A percentile compares a stretch with the other conserved stretches of the same genome.
Conservation (phyloP, 768 basidiomycete species). For the Tubosaeta brunneosetosa region DNA sequence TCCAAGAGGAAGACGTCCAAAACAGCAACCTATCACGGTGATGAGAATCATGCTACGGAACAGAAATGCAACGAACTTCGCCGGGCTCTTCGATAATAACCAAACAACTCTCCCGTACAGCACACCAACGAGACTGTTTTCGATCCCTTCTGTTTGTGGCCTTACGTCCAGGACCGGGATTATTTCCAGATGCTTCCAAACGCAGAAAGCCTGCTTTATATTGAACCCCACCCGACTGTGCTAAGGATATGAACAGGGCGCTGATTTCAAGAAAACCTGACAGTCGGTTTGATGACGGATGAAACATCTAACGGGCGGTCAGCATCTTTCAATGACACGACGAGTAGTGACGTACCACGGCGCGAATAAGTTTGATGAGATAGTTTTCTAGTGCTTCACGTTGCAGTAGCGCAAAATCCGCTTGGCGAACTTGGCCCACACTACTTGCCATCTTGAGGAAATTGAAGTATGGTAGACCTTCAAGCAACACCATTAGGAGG, state of each 20-base stretch:
- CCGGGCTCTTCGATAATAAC: constrained; percentile 84
- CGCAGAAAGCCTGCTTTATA: constrained; percentile 86
- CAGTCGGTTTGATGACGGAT: constrained; percentile 85
- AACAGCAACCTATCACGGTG: constrained; percentile 53
- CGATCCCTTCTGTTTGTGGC: constrained; percentile 54
- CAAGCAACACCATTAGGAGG: not conserved
- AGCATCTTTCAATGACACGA: constrained; percentile 1
- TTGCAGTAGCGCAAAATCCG: constrained; percentile 79
- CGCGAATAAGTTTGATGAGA: constrained; percentile 79
- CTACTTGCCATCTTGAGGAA: constrained; percentile 65
- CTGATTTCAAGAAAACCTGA: constrained; percentile 91
- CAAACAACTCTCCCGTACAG: constrained; percentile 87
- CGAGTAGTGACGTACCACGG: constrained; percentile 58
- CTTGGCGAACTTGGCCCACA: constrained; percentile 49
- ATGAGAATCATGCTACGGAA: not conserved
- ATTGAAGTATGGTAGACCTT: constrained; percentile 89
- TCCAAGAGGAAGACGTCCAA: constrained; percentile 96
- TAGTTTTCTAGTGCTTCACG: constrained; percentile 84
- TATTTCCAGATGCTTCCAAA: constrained; percentile 50
- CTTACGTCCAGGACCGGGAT: constrained; percentile 60
- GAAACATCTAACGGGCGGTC: constrained; percentile 72
- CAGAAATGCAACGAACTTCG: constrained; percentile 48
- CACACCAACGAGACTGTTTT: constrained; percentile 81
- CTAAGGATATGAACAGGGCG: constrained; percentile 76
- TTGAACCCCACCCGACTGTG: constrained; percentile 77